Base-by-base conservation (phyloP, 2,329 filamentous ascomycete genomes). In the Ophiocordyceps camponoti-rufipedis region DNA sequence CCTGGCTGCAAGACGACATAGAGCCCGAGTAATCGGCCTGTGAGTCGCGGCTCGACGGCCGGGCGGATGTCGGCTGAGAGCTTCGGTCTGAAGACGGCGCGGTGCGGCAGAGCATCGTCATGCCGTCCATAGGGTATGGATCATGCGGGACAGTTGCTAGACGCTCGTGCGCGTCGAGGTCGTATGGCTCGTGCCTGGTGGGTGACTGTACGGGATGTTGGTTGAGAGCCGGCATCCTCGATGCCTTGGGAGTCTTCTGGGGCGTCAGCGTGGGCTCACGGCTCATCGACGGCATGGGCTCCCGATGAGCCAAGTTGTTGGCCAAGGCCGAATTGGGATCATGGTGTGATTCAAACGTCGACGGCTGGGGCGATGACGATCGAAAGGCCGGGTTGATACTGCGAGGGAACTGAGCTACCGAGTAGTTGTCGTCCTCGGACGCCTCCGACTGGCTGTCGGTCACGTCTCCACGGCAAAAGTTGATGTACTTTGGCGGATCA, bases 401-500 rank as follows among this genome's bases (percentile, higher is more conserved):
- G 48, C 91, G 75, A 48, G 88, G 86, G 56, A 96, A 98, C 57
- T 98, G 89, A 4, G 93, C 93, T 12, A 98, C 86, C 0, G 87
- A 94, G 58, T 94, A 98, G 53, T 74, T 79, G 5, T 88, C 86
- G 51, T 94, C 88, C 19, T 94, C 87, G 0, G 85, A 89, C 11
- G 74, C 70, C 50, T 91, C 85, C 1, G 89, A 95, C 52, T 79
- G 78, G 35, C 76, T 79, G 54, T 98, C 91, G 46, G 80, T 72
- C 42, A 81, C 65, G 59, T 94, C 88, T 14, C 89, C 91, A 11
- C 91, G 82, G 60, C 86, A 93, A 62, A 96, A 98, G 68, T 98
- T 95, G 75, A 98, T 95, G 62, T 95, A 98, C 62, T 87, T 95
- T 41, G 91, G 91, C 23, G 91, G 78, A 60, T 95, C 91, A 1